Percentiles rank a stretch among this genome's conserved stretches.
These are phyloP conservation scores for Suillus cothurnatus DNA, from an alignment of 768 basidiomycete genomes.

Conservation along the genomic window DNA sequence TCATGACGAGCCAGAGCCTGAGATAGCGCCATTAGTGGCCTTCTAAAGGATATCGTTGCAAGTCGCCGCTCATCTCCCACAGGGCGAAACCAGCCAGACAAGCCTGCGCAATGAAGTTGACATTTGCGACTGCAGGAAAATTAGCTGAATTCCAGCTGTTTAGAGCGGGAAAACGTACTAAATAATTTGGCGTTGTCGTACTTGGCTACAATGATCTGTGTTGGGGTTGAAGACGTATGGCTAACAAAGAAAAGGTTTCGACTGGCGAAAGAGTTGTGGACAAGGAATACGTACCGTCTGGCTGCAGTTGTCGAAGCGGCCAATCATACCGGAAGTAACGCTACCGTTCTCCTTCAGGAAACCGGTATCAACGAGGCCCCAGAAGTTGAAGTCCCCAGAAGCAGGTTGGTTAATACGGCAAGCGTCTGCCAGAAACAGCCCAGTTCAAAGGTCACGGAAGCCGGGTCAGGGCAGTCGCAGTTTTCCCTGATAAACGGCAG, in stretches of 20 bases:
- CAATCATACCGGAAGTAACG: constrained; percentile 54
- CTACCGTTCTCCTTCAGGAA: constrained; percentile 50
- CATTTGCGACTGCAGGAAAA: constrained; percentile 40
- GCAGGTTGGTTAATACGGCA: constrained; percentile 60
- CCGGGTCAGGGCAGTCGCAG: too few relatives aligned
- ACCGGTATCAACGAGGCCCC: constrained; percentile 59
- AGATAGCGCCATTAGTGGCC: constrained; percentile 34
- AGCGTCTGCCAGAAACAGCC: too few relatives aligned
- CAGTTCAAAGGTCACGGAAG: too few relatives aligned
- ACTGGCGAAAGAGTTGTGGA: not conserved
- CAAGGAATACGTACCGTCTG: constrained; percentile 59
- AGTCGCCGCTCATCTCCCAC: constrained; percentile 49
- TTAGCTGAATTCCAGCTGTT: not conserved
- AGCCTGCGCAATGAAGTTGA: constrained; percentile 37
- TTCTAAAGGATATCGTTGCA: constrained; percentile 35
- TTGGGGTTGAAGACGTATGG: constrained; percentile 65
- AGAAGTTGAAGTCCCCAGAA: constrained; percentile 64
- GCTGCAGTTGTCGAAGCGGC: constrained; percentile 65
- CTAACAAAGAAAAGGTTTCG: constrained; percentile 37
- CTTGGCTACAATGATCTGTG: constrained; percentile 59
- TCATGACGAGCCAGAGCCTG: constrained; percentile 12
- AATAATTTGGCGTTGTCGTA: constrained; percentile 69
- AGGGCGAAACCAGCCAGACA: constrained; percentile 46
- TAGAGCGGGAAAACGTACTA: constrained; percentile 31
- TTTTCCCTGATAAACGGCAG: too few relatives aligned